Evolutionary conservation across 164 flowering plant species (phyloP).

Genomic region (Paratinospora sagittata): DNA sequence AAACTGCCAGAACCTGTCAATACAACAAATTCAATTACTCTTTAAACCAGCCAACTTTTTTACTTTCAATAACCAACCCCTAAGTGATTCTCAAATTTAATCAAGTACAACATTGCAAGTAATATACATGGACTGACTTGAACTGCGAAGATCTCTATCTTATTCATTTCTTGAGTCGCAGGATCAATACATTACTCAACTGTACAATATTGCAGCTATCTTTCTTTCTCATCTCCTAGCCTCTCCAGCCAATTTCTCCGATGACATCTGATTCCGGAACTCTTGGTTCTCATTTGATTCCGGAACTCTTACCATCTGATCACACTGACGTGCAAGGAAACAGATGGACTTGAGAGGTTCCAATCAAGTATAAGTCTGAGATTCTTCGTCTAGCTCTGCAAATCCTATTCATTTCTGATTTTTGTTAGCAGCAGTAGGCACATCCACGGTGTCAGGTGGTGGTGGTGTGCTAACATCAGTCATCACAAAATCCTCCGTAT

Average conservation of each 20-base stretch:
- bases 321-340: neutral
- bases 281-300: neutral
- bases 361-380: slow-evolving; percentile 10
- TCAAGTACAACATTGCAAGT: slow-evolving; percentile 1
- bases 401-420: slow-evolving; percentile 20
- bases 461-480: slow-evolving; percentile 39
- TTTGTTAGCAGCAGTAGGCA: slow-evolving; percentile 29
- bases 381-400: slow-evolving; percentile 6
- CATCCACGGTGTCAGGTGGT: slow-evolving; percentile 33
- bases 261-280: neutral
- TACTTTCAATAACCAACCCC: slow-evolving; percentile 5
- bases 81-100: slow-evolving; percentile 1
- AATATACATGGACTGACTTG: slow-evolving; percentile 6
- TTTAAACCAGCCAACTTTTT: slow-evolving; percentile 7
- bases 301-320: neutral
- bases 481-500: slow-evolving; percentile 38
- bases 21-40: slow-evolving; percentile 1
- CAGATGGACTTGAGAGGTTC: slow-evolving; percentile 1
- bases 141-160: slow-evolving; percentile 13
- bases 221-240: slow-evolving; percentile 11
- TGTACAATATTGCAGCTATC: slow-evolving; percentile 16
- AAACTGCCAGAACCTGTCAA: neutral
- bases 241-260: slow-evolving; percentile 5
- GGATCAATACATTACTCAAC: slow-evolving; percentile 18
- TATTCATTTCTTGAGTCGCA: slow-evolving; percentile 13